Base-by-base conservation (phyloP, 805 yeast species). In the Zygoascus bituminiphila region DNA sequence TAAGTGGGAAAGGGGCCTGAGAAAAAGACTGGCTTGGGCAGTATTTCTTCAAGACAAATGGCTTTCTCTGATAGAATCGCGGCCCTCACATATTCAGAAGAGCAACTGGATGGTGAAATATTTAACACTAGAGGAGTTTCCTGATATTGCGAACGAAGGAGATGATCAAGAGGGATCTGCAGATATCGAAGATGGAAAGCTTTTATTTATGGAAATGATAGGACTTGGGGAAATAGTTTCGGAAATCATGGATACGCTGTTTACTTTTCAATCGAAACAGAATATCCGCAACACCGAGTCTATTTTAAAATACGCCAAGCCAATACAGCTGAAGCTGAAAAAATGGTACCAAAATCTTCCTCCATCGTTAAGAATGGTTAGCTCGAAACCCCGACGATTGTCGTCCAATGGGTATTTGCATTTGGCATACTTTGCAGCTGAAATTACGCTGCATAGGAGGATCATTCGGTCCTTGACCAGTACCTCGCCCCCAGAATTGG, bases 11-110 rank as follows among this genome's bases (percentile, higher is more conserved):
- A 73, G 95, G 45, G 94, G 95, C 5, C 67, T 91, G 44, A 73
- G 98, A 46, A 77, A 87, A 57, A 72, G 98, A 50, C 67, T 91
- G 44, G 95, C 97, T 0, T 91, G 98, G 98, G 97, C 97, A 0
- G 93, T 88, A 1, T 91, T 79, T 72, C 71, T 84, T 45, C 95
- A 88, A 63, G 96, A 88, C 60, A 88, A 89, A 62, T 91, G 98
- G 98, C 74, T 83, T 8, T 72, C 95, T 1, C 67, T 89, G 44
- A 78, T 80, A 46, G 94, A 87, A 59, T 79, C 89, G 0, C 71
- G 96, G 39, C 95, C 96, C 1, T 82, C 95, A 0, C 95, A 88
- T 63, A 74, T 84, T 31, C 76, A 80, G 19, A 72, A 78, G 48
- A 67, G 74, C 48, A 85, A 88, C 61, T 91, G 98, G 97, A 70